Percentiles rank a stretch among this genome's conserved stretches.
phyloP scores from a whole-genome alignment of 768 basidiomycete genomes.

The Termitomyces sp. region DNA sequence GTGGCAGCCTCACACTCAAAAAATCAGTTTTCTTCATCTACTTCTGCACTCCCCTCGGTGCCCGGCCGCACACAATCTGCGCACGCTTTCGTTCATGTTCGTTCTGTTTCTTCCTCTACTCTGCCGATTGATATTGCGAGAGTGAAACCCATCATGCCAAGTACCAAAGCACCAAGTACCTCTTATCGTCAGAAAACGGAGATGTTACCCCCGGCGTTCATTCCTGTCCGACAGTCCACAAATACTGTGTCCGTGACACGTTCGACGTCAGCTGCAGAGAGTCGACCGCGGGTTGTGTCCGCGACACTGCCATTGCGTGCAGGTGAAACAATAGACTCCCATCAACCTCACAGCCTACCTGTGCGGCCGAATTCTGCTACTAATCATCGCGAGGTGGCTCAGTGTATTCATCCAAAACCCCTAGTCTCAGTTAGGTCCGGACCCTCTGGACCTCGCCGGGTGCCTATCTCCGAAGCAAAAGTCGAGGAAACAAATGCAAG shows the following conservation, averaged over 20 bases:
- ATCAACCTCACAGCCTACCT: not conserved
- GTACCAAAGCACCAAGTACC: not conserved
- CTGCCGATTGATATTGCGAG: conserved; percentile 9
- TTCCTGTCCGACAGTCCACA: conserved; percentile 22
- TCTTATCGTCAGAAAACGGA: conserved; percentile 14
- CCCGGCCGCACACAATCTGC: conserved; percentile 8
- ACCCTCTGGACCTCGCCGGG: conserved; percentile 10
- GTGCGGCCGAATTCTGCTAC: conserved; percentile 10
- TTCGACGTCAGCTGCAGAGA: conserved; percentile 11
- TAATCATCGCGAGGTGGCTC: conserved; percentile 3
- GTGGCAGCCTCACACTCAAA: conserved; percentile 8
- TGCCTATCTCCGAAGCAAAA: conserved; percentile 7
- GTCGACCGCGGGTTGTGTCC: conserved; percentile 10
- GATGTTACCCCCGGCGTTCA: conserved; percentile 22
- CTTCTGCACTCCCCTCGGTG: conserved; percentile 19
- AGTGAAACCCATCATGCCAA: conserved; percentile 4
- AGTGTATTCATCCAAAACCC: conserved; percentile 1
- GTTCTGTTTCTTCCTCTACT: conserved; percentile 23
- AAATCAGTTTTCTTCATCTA: conserved; percentile 14
- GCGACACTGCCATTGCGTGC: conserved; percentile 4
- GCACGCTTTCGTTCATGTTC: conserved; percentile 11
- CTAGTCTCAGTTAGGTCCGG: not conserved
- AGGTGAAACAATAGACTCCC: not conserved
- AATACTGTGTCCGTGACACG: conserved; percentile 6
- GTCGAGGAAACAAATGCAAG: not conserved